Base-by-base conservation (phyloP, 2,329 filamentous ascomycete species). In the Aspergillus amoenus region DNA sequence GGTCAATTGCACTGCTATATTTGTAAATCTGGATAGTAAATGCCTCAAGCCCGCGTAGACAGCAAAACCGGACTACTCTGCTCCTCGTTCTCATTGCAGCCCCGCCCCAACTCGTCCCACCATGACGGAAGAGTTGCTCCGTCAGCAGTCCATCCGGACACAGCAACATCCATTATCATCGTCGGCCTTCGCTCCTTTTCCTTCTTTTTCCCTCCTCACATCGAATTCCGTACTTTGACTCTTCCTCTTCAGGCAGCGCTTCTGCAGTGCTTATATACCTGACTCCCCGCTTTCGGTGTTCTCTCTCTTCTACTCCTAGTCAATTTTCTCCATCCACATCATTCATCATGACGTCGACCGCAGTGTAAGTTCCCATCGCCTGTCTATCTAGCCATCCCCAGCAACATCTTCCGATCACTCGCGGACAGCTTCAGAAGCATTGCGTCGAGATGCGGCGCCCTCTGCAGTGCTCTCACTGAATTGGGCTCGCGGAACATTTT, bases 321-420 rank as follows among this genome's bases (percentile, higher is more conserved):
- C 49, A 62, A 39, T 58, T 18, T 32, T 54, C 51, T 50, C 43
- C 43, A 52, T 51, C 60, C 61, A 55, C 56, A 52, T 55, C 57
- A 61, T 59, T 63, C 69, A 75, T 67, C 64, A 78, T 78, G 76
- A 9, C 27, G 27, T 30, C 27, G 27, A 71, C 74, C 65, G 76
- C 75, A 73, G 73, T 77, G 76, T 78, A 73, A 78, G 76, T 78
- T 56, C 56, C 42, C 34, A 37, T 37, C 34, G 12, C 12, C 15
- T 37, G 34, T 37, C 34, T 37, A 52, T 27, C 18, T 44, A 40
- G 53, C 27, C n/a, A 51, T 50, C 27, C 43, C 34, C 52, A 47
- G n/a, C 17, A 6, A 15, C n/a, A 34, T n/a, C n/a, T 21, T 5
- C n/a, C 24, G 2, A 3, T n/a, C 15, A 4, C 12, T 45, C 13